Evolutionary conservation across 225 moss, liverwort and hornwort genomes (phyloP).

Genomic region (Polytrichum formosum): DNA sequence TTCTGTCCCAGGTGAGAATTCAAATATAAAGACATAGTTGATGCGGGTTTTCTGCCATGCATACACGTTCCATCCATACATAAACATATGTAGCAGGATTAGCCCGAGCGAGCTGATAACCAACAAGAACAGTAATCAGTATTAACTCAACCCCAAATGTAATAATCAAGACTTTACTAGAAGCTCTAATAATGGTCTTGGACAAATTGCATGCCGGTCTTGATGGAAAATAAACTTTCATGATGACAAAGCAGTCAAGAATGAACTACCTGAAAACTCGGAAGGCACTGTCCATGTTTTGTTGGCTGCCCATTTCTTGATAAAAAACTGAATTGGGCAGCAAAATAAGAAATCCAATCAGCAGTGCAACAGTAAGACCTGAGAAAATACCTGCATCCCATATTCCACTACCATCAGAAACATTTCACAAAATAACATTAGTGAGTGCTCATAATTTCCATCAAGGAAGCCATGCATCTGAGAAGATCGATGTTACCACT

Average conservation of each 20-base stretch:
- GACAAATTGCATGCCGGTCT: not conserved
- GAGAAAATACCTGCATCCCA: slow-evolving; percentile 61
- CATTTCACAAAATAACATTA: no score
- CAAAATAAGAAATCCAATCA: slow-evolving; percentile 53
- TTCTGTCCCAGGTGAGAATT: slow-evolving; percentile 81
- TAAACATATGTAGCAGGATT: slow-evolving; percentile 79
- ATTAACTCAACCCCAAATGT: not conserved
- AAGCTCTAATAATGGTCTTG: not conserved
- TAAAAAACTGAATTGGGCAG: slow-evolving; percentile 27
- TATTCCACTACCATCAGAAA: not conserved
- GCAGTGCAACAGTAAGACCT: slow-evolving; percentile 64
- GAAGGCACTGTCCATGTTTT: slow-evolving; percentile 72
- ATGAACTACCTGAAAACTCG: slow-evolving; percentile 54
- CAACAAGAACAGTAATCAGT: not conserved
- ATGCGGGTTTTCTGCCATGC: slow-evolving; percentile 81
- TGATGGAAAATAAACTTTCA: not conserved
- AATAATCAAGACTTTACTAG: not conserved
- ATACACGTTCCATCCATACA: slow-evolving; percentile 81
- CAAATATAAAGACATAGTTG: slow-evolving; percentile 86
- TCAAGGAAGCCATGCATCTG: no score
- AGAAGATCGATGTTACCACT: no score
- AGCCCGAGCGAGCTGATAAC: slow-evolving; percentile 54
- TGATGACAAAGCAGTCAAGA: not conserved
- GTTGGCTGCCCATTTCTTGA: slow-evolving; percentile 20
- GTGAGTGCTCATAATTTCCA: no score